A percentile compares a stretch with the other conserved stretches of the same genome.
Evolutionary conservation across 345 rosid species (phyloP).

Genomic region (Pseudoturritis turrita): DNA sequence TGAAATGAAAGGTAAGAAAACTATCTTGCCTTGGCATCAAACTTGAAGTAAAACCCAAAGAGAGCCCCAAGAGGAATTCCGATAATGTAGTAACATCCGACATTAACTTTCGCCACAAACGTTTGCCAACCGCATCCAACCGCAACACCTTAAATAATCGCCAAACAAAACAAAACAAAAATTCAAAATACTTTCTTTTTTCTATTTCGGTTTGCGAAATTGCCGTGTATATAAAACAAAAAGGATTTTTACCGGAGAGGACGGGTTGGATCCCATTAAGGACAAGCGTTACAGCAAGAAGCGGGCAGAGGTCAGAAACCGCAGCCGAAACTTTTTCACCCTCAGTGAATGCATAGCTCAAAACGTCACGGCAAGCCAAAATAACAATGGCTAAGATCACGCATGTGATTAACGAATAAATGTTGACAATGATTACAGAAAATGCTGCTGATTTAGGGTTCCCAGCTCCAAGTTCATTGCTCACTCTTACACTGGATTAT

Average conservation of each 20-base stretch:
- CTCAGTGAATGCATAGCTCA: conserved; percentile 62
- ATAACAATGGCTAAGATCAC: conserved; percentile 32
- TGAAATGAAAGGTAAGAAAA: not conserved
- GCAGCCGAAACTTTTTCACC: conserved; percentile 58
- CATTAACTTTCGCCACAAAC: conserved; percentile 63
- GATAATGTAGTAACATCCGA: conserved; percentile 60
- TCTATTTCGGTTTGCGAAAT: not conserved
- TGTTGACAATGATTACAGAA: conserved; percentile 51
- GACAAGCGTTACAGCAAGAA: conserved; percentile 53
- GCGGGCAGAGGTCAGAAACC: conserved; percentile 62
- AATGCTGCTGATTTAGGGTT: conserved; percentile 66
- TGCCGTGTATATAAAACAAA: not conserved
- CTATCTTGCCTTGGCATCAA: conserved; percentile 56
- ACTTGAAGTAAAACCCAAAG: conserved; percentile 56
- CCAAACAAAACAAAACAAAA: not conserved
- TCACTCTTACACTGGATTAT: conserved; percentile 67
- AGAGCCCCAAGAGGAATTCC: conserved; percentile 62
- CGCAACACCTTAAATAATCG: conserved; percentile 50
- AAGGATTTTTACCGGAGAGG: conserved; percentile 42
- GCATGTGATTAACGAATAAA: conserved; percentile 40
- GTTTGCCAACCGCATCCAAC: conserved; percentile 90
- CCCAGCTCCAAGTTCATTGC: conserved; percentile 79
- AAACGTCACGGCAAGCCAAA: conserved; percentile 37
- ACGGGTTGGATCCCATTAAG: conserved; percentile 79
- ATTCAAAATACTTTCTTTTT: too few species aligned